A percentile compares a stretch with the other conserved stretches of the same genome.
Conservation (phyloP, 352 stramenopile species). For the Pythium aristosporum region DNA sequence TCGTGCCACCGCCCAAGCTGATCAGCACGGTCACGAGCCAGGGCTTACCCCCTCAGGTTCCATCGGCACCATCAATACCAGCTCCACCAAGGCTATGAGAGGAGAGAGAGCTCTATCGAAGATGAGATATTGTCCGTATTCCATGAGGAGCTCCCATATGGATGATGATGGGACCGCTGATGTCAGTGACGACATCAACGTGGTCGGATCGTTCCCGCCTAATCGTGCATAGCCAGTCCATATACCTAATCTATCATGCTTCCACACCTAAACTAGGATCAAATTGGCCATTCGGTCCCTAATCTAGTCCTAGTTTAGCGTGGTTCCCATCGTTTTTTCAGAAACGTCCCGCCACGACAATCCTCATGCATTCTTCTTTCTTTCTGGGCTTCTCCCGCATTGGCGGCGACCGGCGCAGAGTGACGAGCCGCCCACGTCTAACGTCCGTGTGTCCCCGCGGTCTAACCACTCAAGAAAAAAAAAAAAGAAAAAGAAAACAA, state of each 20-base stretch:
- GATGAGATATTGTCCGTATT: too few relatives aligned
- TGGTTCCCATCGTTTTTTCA: background rate
- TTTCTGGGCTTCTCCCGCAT: constrained; percentile 1
- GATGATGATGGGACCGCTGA: background rate
- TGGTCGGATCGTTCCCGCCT: background rate
- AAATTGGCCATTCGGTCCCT: background rate
- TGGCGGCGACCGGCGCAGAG: background rate
- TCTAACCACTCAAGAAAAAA: background rate
- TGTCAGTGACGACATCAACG: background rate
- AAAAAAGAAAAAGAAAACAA: background rate
- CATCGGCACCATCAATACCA: background rate
- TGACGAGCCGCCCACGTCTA: constrained; percentile 5
- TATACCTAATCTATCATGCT: background rate
- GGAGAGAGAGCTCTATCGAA: too few relatives aligned
- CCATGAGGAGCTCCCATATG: background rate
- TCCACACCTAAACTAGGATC: background rate
- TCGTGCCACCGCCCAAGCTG: constrained; percentile 25
- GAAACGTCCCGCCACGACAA: constrained; percentile 2
- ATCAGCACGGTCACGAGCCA: constrained; percentile 25
- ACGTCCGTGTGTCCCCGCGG: background rate
- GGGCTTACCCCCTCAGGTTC: background rate
- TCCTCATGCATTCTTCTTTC: background rate
- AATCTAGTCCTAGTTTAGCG: constrained; percentile 1
- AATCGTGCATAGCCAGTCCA: constrained; percentile 4
- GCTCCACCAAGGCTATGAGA: background rate